phyloP scores from a whole-genome alignment of 495 filamentous ascomycete species.

The Podospora pseudoanserina region DNA sequence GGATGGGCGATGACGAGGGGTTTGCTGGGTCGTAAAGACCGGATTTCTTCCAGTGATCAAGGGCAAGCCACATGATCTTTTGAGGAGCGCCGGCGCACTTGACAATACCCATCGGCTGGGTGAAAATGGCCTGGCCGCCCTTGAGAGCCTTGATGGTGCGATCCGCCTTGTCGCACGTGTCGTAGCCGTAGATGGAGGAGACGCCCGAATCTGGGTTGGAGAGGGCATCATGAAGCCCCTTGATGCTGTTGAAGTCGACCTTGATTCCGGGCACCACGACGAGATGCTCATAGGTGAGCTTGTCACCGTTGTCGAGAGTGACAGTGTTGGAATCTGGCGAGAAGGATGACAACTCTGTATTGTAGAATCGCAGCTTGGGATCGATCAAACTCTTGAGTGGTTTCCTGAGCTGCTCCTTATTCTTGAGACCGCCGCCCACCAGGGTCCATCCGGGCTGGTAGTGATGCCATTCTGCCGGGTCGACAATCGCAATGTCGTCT shows the following conservation, averaged over 20 bases:
- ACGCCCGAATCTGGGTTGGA: slow-evolving; percentile 53
- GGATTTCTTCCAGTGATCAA: slow-evolving; percentile 60
- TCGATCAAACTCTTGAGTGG: slow-evolving; percentile 53
- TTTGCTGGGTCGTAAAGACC: slow-evolving; percentile 53
- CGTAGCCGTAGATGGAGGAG: slow-evolving; percentile 63
- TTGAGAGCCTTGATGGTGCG: slow-evolving; percentile 51
- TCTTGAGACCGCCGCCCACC: slow-evolving; percentile 61
- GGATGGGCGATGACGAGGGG: slow-evolving; percentile 46
- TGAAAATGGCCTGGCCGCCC: slow-evolving; percentile 63
- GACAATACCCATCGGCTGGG: slow-evolving; percentile 60
- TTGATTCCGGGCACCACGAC: slow-evolving; percentile 61
- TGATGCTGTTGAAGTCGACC: slow-evolving; percentile 53
- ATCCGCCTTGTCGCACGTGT: slow-evolving; percentile 57
- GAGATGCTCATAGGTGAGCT: slow-evolving; percentile 60
- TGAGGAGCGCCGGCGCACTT: slow-evolving; percentile 71
- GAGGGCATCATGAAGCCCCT: slow-evolving; percentile 59
- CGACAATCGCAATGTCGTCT: slow-evolving; percentile 64
- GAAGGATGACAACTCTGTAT: slow-evolving; percentile 49
- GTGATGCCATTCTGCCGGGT: slow-evolving; percentile 62
- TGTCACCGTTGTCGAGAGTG: slow-evolving; percentile 55
- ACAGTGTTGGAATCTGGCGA: slow-evolving; percentile 56
- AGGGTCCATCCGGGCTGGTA: slow-evolving; percentile 73
- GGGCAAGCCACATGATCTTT: slow-evolving; percentile 68
- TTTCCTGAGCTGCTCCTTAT: slow-evolving; percentile 50
- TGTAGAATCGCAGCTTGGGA: slow-evolving; percentile 61